phyloP scores from a whole-genome alignment of 176 grass and related monocot genomes.

The Phoenix dactylifera region DNA sequence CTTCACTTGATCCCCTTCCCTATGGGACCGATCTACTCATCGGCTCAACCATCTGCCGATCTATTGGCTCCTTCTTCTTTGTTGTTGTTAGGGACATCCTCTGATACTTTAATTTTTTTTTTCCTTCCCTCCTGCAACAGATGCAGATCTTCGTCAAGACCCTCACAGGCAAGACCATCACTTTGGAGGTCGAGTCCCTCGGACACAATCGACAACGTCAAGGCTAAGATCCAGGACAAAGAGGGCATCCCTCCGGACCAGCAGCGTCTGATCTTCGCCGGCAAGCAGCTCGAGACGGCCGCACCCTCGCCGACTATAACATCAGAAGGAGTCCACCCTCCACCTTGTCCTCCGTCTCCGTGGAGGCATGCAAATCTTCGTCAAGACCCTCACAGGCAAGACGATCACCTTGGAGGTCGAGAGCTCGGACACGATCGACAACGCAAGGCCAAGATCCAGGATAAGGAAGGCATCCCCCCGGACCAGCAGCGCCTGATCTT shows the following conservation, averaged over 20 bases:
- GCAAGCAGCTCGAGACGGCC: slow-evolving; percentile 62
- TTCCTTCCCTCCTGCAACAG: no score
- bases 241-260: slow-evolving; percentile 63
- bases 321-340: no score
- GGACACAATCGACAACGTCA: slow-evolving; percentile 32
- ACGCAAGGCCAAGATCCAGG: slow-evolving; percentile 69
- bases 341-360: no score
- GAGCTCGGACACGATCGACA: no score
- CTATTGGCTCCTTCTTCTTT: no score
- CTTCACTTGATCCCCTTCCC: no score
- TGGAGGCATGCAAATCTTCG: slow-evolving; percentile 8
- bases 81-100: no score
- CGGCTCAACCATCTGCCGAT: no score
- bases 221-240: slow-evolving; percentile 75
- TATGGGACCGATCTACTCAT: no score
- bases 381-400: slow-evolving; percentile 8
- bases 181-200: slow-evolving; percentile 40
- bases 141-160: not conserved
- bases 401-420: no score
- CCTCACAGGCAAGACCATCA: slow-evolving; percentile 9
- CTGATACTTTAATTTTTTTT: no score
- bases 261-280: slow-evolving; percentile 37
- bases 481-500: slow-evolving; percentile 59
- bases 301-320: slow-evolving; percentile 33
- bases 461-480: slow-evolving; percentile 67